These are phyloP conservation scores for Carallia pectinifolia DNA, from an alignment of 345 rosid species.

Conservation along the genomic window DNA sequence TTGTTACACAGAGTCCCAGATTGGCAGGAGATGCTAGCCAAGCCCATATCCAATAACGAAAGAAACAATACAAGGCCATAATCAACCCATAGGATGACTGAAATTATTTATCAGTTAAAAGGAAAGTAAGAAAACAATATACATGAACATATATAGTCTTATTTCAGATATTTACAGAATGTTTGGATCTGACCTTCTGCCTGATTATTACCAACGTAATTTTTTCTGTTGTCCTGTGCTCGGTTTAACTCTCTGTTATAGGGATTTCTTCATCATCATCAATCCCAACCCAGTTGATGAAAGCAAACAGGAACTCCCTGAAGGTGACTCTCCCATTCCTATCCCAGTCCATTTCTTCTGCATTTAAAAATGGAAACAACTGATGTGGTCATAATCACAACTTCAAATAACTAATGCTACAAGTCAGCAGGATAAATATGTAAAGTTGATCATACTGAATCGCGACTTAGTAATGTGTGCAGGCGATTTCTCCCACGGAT, in stretches of 20 bases:
- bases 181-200: constrained; percentile 23
- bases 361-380: constrained; percentile 27
- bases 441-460: constrained; percentile 48
- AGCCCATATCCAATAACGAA: neutral
- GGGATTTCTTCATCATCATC: constrained; percentile 43
- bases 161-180: constrained; percentile 10
- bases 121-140: neutral
- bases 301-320: constrained; percentile 78
- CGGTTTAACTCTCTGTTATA: constrained; percentile 12
- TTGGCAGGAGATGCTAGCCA: neutral
- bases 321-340: constrained; percentile 72
- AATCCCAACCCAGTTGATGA: constrained; percentile 71
- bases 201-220: neutral
- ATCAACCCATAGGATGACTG: neutral
- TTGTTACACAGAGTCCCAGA: neutral
- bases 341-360: constrained; percentile 95
- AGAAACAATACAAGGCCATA: neutral
- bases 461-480: constrained; percentile 57
- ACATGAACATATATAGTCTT: constrained; percentile 9
- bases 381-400: constrained; percentile 8
- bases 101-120: constrained; percentile 6
- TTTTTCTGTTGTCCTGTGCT: neutral
- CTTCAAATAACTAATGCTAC: neutral
- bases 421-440: constrained; percentile 4
- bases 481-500: constrained; percentile 70